Conservation (phyloP, 2,329 filamentous ascomycete species). For the Xylariaceae sp. region DNA sequence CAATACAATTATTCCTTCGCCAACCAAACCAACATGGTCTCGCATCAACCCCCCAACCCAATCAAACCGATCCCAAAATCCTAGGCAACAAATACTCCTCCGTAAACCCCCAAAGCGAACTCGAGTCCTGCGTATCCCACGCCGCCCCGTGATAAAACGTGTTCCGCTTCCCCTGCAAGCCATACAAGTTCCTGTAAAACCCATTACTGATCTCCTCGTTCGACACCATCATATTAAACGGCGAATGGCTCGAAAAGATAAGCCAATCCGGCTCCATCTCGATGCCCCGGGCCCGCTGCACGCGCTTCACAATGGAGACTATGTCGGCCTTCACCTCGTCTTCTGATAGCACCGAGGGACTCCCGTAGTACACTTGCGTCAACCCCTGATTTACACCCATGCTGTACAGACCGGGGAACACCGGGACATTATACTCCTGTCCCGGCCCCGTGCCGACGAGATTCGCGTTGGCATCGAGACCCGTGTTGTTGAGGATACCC, state of each 20-base stretch:
- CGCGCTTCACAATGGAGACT: neutral
- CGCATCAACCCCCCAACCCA: neutral
- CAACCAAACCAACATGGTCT: neutral
- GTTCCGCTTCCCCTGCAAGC: constrained; percentile 12
- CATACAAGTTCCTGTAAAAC: constrained; percentile 9
- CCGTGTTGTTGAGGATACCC: constrained; percentile 33
- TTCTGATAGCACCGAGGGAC: constrained; percentile 2
- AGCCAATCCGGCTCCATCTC: constrained; percentile 11
- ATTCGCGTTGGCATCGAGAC: neutral
- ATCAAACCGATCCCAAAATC: neutral
- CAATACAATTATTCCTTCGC: neutral
- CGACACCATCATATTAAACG: constrained; percentile 18
- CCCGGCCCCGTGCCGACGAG: constrained; percentile 22
- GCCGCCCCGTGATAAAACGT: constrained; percentile 14
- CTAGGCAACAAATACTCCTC: neutral
- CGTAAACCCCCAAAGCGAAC: neutral
- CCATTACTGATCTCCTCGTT: constrained; percentile 12
- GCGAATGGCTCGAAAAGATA: constrained; percentile 11
- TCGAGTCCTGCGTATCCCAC: constrained; percentile 9
- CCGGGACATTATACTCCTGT: constrained; percentile 7
- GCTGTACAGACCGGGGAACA: constrained; percentile 2
- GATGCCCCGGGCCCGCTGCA: constrained; percentile 1
- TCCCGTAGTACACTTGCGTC: constrained; percentile 13
- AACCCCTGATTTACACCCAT: neutral
- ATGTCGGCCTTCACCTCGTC: constrained; percentile 14